Base-by-base conservation (phyloP, 768 basidiomycete species). In the Phaeotremella skinneri region DNA sequence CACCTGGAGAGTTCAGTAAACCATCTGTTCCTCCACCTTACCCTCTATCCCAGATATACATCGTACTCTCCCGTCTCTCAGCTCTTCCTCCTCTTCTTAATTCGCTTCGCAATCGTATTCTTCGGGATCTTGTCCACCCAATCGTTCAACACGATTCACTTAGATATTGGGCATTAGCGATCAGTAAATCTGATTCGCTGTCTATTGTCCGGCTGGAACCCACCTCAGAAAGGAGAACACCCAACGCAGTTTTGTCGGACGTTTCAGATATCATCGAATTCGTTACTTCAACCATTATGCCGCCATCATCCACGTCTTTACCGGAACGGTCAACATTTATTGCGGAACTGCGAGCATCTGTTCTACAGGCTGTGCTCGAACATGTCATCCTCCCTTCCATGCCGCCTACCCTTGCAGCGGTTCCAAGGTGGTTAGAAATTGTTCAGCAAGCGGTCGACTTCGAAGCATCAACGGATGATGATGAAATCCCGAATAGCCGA, bases 381-480 rank as follows among this genome's bases (percentile, higher is more conserved):
- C 81, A 84, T 62, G 77, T 92, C 31, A 80, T 93, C 43, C 77
- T 85, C 31, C 84, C 87, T 0, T 81, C 81, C n/a, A 78, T 92
- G 2, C 90, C 91, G 0, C 82, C 84, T 0, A 82, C 84, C 2
- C 81, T 88, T 47, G 77, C 81, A 4, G 78, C 76, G 4, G 80
- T 93, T 0, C 84, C 86, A 2, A 61, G 79, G 0, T 93, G 86
- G 75, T 78, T 93, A 25, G 75, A 79, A 6, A 76, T 87, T 11
- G 76, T 85, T 1, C 66, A 79, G 21, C 76, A 79, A n/a, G 85
- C 87, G 4, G 84, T 87, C 3, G 72, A 77, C 2, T 87, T 91
- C 42, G 91, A 94, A 78, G 76, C 79, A 32, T 82, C 82, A 51
- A 67, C 82, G 14, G 74, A 74, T 14, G 64, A 86, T 58, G 78